Base-by-base conservation (phyloP, 1,284 basidiomycete species). In the Melanopsichium pennsylvanicum region DNA sequence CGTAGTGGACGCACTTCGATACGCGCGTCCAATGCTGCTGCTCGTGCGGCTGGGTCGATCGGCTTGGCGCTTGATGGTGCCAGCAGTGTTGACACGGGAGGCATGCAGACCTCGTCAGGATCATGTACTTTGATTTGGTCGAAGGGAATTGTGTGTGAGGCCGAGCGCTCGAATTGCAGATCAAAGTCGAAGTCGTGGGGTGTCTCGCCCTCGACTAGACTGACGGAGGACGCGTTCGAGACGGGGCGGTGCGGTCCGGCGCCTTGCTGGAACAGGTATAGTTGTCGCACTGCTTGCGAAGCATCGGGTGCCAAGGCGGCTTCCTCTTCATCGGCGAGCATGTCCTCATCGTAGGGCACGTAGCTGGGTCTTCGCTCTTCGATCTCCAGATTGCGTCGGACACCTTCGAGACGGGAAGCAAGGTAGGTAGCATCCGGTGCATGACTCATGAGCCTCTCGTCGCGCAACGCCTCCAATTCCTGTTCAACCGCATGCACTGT, bases 401-500 rank as follows among this genome's bases (percentile, higher is more conserved):
- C 52, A 13, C 60, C 67, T 34, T 78, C 72, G 18, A 78, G 61
- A 35, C 75, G 56, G 18, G 69, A 70, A 15, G 75, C 74, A 15
- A 78, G 64, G 34, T 78, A 78, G 26, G 58, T 63, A 1, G 75
- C 62, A 32, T 78, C 75, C 7, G 74, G 75, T 7, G 75, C 74
- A 41, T 76, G 72, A 33, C 69, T 73, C 74, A 78, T 73, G 25
- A 75, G 52, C 27, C 57, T 57, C n/a, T 57, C 46, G 42, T 76
- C 72, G 11, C 74, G 67, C 39, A 76, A 36, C 13, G 62, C 57
- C 43, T 78, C 75, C 40, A 78, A 59, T 42, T 76, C 75, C 36
- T 55, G 72, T 54, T 78, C 75, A 23, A 78, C 74, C 9, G 75
- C 75, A 42, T 76, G 72, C 4, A 70, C 72, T n/a, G 75, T 78